Base-by-base conservation (phyloP, 768 basidiomycete genomes). In the Flagelloscypha sp. region DNA sequence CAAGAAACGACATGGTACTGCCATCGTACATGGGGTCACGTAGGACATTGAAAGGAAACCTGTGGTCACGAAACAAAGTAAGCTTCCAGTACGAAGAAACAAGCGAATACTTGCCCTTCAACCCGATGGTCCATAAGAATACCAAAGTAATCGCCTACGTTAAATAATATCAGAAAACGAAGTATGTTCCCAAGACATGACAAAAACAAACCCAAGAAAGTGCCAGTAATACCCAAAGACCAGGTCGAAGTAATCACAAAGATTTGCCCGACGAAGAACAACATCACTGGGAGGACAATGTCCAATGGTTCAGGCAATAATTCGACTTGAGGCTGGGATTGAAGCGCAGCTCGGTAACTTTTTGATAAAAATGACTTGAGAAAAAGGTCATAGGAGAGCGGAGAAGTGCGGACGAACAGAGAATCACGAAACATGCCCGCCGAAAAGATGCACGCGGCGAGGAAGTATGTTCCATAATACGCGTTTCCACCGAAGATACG, bases 11-110 rank as follows among this genome's bases (percentile, higher is more conserved):
- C 64, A 99, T 62, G 5, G 90, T 92, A 51, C 84, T 89, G 6
- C 94, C 94, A 30, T 90, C 84, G 53, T 99, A 98, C 94, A 99
- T 99, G 0, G 94, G 94, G 56, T 95, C 83, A 13, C 75, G 68
- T 27, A 93, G 68, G 30, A 95, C 72, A 54, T 94, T 94, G 70
- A 97, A 99, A 0, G 94, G 94, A 67, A 99, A 99, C 15, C 72
- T 74, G 40, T 30, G 17, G 6, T 19, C 5, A 12, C 29, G 22
- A 27, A 4, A 8, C 4, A 16, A 20, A 19, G 28, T 13, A 42
- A 11, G 24, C 13, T 20, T 25, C 24, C 15, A 17, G 9, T 21
- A 7, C 10, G 2, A 23, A 20, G 33, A 11, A 27, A 29, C 22
- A 18, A 28, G 17, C 7, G 27, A 13, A 15, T 4, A 55, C 63